Evolutionary conservation across 495 filamentous ascomycete genomes (phyloP).

Genomic region (Peziza echinospora): DNA sequence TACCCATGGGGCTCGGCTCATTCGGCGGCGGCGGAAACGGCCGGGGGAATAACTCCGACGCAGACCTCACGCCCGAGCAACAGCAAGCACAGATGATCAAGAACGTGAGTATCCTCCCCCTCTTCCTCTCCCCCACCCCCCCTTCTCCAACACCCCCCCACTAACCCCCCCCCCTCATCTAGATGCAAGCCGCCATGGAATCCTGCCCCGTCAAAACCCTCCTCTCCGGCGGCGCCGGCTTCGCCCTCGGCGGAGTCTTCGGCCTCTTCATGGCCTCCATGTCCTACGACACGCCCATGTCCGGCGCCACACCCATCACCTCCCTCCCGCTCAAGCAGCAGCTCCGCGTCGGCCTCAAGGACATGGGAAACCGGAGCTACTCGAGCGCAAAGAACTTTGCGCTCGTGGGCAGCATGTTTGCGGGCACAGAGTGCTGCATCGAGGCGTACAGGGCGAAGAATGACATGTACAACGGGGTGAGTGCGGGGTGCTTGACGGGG

Average conservation of each 20-base stretch:
- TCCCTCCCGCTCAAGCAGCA: conserved; percentile 65
- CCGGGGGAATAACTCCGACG: conserved; percentile 1
- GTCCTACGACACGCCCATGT: conserved; percentile 65
- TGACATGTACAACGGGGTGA: conserved; percentile 70
- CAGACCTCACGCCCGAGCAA: conserved; percentile 13
- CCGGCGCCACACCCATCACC: conserved; percentile 35
- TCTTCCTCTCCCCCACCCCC: not conserved
- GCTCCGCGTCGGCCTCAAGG: conserved; percentile 62
- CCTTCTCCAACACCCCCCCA: not conserved
- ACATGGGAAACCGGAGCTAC: conserved; percentile 73
- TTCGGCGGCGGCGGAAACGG: conserved; percentile 13
- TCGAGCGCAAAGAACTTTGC: conserved; percentile 89
- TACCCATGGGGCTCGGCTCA: conserved; percentile 10
- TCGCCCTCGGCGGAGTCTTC: conserved; percentile 77
- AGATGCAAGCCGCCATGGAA: conserved; percentile 74
- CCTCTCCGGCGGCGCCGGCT: conserved; percentile 67
- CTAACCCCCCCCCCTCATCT: not conserved
- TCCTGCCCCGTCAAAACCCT: conserved; percentile 68
- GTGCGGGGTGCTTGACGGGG: conserved; percentile 78
- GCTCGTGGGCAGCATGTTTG: conserved; percentile 69
- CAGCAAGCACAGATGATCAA: conserved; percentile 18
- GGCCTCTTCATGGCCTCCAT: conserved; percentile 92
- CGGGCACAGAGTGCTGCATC: conserved; percentile 85
- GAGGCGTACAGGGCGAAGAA: conserved; percentile 85
- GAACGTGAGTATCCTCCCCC: conserved; percentile 4